A percentile compares a stretch with the other conserved stretches of the same genome.
These are phyloP conservation scores for Aspergillus ellipticus DNA, from an alignment of 495 filamentous ascomycete species.

Conservation along the genomic window DNA sequence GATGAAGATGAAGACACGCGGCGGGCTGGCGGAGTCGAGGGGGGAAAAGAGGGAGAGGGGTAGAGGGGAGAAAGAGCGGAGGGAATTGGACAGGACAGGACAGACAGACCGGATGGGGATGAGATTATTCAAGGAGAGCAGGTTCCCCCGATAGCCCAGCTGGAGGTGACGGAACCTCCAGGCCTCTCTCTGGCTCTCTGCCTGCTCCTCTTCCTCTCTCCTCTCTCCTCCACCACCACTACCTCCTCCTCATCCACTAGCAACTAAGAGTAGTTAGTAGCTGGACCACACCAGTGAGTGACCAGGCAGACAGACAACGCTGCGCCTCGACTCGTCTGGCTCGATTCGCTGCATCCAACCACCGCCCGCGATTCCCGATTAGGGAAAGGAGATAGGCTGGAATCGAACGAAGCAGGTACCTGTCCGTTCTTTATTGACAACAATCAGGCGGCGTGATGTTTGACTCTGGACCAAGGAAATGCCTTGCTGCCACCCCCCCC, in stretches of 20 bases:
- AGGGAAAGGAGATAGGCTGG: background rate
- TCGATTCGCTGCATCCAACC: too few species aligned
- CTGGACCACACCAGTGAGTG: too few species aligned
- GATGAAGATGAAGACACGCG: background rate
- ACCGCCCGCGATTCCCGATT: background rate
- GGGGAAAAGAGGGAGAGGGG: background rate
- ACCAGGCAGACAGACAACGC: too few species aligned
- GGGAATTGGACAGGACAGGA: background rate
- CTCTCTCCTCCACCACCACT: too few species aligned
- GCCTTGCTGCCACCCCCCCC: background rate
- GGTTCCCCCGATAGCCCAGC: background rate
- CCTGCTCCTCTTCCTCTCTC: too few species aligned
- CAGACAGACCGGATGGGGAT: background rate
- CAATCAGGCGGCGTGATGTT: background rate
- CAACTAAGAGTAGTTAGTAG: too few species aligned
- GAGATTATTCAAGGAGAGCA: background rate
- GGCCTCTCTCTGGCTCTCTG: too few species aligned
- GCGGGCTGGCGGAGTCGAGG: background rate
- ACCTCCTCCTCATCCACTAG: too few species aligned
- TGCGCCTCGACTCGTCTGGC: too few species aligned
- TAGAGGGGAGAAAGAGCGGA: background rate
- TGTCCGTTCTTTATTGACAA: background rate
- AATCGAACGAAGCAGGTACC: background rate
- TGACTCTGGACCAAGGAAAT: background rate
- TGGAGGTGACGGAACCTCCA: too few species aligned